A percentile compares a stretch with the other conserved stretches of the same genome.
Evolutionary conservation across 441 rosid species (phyloP).

Genomic region (Gossypium schwendimanii): DNA sequence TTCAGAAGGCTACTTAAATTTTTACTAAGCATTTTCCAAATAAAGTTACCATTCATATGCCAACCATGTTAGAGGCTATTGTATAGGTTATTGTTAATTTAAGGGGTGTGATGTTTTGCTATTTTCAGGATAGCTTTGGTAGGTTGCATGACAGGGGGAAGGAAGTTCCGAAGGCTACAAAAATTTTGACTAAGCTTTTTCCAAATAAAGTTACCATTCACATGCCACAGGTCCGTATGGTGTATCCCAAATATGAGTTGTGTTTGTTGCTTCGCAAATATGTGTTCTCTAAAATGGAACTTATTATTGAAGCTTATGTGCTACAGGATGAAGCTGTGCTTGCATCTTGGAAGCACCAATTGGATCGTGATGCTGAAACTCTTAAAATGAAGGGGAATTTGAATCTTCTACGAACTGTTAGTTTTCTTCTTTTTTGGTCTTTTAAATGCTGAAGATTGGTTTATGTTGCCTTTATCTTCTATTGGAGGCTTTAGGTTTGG

Average conservation of each 20-base stretch:
- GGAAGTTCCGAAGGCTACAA: slow-evolving; percentile 67
- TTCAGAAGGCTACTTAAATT: slow-evolving; percentile 58
- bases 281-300: not conserved
- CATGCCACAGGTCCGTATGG: slow-evolving; percentile 58
- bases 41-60: slow-evolving; percentile 71
- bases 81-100: slow-evolving; percentile 16
- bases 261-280: not conserved
- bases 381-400: slow-evolving; percentile 72
- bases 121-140: slow-evolving; percentile 71
- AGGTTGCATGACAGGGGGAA: slow-evolving; percentile 71
- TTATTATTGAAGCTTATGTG: slow-evolving; percentile 10
- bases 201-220: slow-evolving; percentile 73
- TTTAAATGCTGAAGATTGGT: slow-evolving; percentile 1
- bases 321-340: slow-evolving; percentile 61
- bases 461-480: not conserved
- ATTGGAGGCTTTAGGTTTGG: not conserved
- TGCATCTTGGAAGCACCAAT: slow-evolving; percentile 60
- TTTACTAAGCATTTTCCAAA: slow-evolving; percentile 68
- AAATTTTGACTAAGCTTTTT: slow-evolving; percentile 62
- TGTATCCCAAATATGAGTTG: not conserved
- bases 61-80: slow-evolving; percentile 10
- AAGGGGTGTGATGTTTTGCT: slow-evolving; percentile 16
- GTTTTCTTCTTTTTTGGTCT: slow-evolving; percentile 19
- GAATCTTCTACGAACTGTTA: slow-evolving; percentile 52
- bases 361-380: slow-evolving; percentile 69